Evolutionary conservation across 768 basidiomycete species (phyloP).

Genomic region (Lyophyllum atratum): DNA sequence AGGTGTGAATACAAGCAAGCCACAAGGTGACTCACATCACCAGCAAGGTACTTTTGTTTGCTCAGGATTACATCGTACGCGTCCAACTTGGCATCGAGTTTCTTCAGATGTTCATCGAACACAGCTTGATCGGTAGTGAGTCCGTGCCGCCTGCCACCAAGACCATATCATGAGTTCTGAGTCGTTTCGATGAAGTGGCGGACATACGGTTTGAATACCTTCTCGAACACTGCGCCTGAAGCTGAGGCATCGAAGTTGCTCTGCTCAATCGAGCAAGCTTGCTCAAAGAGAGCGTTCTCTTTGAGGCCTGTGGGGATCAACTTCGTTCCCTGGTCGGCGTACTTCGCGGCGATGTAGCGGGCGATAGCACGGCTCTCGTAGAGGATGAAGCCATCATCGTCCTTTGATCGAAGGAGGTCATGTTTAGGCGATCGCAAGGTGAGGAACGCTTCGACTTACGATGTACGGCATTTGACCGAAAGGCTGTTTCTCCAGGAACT

Average conservation of each 20-base stretch:
- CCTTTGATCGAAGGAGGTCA: background rate
- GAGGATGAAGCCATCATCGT: constrained; percentile 18
- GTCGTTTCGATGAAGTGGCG: background rate
- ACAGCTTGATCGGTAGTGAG: constrained; percentile 44
- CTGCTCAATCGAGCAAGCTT: constrained; percentile 52
- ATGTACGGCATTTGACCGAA: constrained; percentile 60
- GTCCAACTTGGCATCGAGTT: constrained; percentile 44
- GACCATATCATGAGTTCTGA: background rate
- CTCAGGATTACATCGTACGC: constrained; percentile 58
- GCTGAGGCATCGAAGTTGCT: constrained; percentile 56
- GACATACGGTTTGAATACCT: constrained; percentile 50
- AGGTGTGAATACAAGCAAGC: constrained; percentile 36
- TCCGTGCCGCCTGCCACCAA: constrained; percentile 42
- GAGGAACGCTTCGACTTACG: constrained; percentile 23
- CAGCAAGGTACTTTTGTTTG: constrained; percentile 58
- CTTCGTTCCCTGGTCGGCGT: constrained; percentile 36
- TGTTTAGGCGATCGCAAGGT: background rate
- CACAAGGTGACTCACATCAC: constrained; percentile 54
- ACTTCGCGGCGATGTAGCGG: constrained; percentile 52
- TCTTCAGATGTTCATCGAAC: constrained; percentile 24
- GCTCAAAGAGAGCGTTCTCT: constrained; percentile 48
- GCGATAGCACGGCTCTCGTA: constrained; percentile 49
- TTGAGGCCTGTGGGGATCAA: constrained; percentile 43
- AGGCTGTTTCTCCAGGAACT: constrained; percentile 44
- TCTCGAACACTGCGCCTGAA: constrained; percentile 42